Conservation (phyloP, 768 basidiomycete species). For the Crassisporium funariophilum region DNA sequence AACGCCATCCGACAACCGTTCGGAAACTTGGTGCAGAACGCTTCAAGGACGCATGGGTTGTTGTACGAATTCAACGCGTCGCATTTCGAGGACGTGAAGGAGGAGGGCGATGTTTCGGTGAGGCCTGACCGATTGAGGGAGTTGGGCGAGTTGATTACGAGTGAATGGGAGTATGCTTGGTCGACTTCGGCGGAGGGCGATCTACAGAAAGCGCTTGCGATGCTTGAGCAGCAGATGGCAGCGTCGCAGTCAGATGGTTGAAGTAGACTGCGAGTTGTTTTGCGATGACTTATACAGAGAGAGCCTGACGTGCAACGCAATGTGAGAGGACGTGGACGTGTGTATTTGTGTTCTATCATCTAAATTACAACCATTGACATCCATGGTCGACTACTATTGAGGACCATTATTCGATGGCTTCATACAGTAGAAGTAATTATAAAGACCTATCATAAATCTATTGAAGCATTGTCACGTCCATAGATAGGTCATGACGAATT, state of each 20-base stretch:
- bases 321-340: too few relatives aligned
- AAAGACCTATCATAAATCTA: too few relatives aligned
- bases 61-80: constrained; percentile 21
- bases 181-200: constrained; percentile 30
- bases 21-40: constrained; percentile 26
- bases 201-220: constrained; percentile 8
- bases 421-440: too few relatives aligned
- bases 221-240: constrained; percentile 1
- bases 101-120: constrained; percentile 13
- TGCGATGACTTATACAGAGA: neutral
- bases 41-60: constrained; percentile 20
- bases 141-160: constrained; percentile 24
- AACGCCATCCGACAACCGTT: constrained; percentile 40
- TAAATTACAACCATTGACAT: too few relatives aligned
- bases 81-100: constrained; percentile 17
- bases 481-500: too few relatives aligned
- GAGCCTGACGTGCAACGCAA: too few relatives aligned
- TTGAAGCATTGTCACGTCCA: too few relatives aligned
- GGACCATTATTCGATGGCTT: too few relatives aligned
- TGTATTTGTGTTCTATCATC: too few relatives aligned
- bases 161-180: constrained; percentile 47
- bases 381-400: too few relatives aligned
- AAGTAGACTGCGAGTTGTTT: neutral
- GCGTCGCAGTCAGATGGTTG: too few relatives aligned
- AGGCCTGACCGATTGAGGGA: constrained; percentile 20